Evolutionary conservation across 352 stramenopile species (phyloP), one percentile per base, ranked within the genome.

Genomic region (Pythium chondricola): DNA sequence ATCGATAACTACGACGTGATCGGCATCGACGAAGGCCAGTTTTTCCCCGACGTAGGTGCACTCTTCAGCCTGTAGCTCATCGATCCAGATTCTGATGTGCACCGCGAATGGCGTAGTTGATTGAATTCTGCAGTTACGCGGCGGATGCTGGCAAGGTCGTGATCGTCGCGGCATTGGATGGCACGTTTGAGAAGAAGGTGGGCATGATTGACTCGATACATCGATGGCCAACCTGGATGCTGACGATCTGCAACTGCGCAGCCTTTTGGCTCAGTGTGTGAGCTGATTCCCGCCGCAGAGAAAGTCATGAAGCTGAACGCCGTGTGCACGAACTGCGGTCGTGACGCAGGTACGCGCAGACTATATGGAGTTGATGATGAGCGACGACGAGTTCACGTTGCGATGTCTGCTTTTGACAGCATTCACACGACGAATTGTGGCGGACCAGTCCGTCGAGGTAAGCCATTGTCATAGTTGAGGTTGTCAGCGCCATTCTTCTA

Each of bases 21-120:
- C 44, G 80, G 76, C 39, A 88, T 93, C 43, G 83, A 93, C 43
- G 83, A 93, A 59, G 83, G 78, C 43, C 83, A 93, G 60, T 93
- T 93, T 61, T 92, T 90, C 58, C 69, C 74, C 4, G 83, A 93
- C 25, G 74, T 88, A 65, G 39, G 68, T 31, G 35, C 10, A 13
- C 24, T 45, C 10, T 0, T n/a, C n/a, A n/a, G n/a, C n/a, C n/a
- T n/a, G 6, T 39, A 40, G 48, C 11, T 9, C 25, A 35, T n/a
- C n/a, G n/a, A n/a, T n/a, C n/a, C n/a, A n/a, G n/a, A n/a, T n/a
- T n/a, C 10, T 30, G 24, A 29, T 33, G 18, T 29, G 13, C 17
- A 37, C n/a, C n/a, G n/a, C 26, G 16, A 16, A 40, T 33, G n/a
- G 22, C 21, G 20, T 24, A 90, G 78, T 58, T 92, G 43, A 61